Base-by-base conservation (phyloP, 768 basidiomycete genomes). In the Rhizopogon rudus region DNA sequence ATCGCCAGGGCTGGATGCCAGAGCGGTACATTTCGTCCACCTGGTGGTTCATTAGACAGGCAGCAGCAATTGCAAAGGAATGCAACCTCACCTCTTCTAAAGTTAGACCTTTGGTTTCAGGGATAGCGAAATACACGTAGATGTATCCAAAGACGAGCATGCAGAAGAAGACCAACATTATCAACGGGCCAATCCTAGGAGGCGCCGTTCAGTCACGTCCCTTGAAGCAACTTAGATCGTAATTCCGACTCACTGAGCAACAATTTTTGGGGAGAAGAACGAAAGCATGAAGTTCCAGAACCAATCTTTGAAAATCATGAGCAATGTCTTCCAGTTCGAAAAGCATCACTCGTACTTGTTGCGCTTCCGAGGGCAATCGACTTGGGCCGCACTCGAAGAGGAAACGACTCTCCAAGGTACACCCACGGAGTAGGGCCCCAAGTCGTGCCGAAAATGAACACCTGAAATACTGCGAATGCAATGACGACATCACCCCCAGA, bases 371-470 rank as follows among this genome's bases (percentile, higher is more conserved):
- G 74, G 0, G 88, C 88, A 63, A 91, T 90, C 60, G 80, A 75
- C 68, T 90, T 90, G 6, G 90, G 80, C 54, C 88, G 80, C 44
- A 92, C 86, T 45, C 88, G 83, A 22, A 91, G 81, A 13, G 88
- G 90, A 80, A 91, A 91, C 17, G 82, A 85, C 74, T 91, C 88
- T 51, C 87, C 87, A 33, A 88, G 78, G 62, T 88, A 88, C 6
- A 88, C 87, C 83, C 82, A 84, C 60, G 86, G 86, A 35, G 81
- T 84, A 6, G 86, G 85, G 12, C 87, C 88, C 87, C 87, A 91
- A 72, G 87, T 89, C 57, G 84, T 78, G 2, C 81, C 81, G 67
- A 80, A 91, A 9, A 80, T 78, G 61, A 84, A 81, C 28, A 91
- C 86, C 51, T 91, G 88, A 25, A 90, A 69, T n/a, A 91, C 79